These are phyloP conservation scores for Vanderwaltozyma verrucispora DNA, from an alignment of 805 yeast genomes.

Conservation along the genomic window DNA sequence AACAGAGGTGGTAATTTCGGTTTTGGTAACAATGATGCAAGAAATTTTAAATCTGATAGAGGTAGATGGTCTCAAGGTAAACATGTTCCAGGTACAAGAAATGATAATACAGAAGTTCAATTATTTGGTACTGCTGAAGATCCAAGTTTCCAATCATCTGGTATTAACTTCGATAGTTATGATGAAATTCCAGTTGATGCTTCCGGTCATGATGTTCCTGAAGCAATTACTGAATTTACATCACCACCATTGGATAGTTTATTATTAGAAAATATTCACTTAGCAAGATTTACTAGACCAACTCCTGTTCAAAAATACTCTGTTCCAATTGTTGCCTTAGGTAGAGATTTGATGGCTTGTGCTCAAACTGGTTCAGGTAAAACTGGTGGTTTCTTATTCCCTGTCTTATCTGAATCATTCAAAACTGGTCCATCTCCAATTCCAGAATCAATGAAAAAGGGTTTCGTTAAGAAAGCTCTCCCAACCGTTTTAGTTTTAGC, in stretches of 20 bases:
- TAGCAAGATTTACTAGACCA: slow-evolving; percentile 89
- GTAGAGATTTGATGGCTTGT: slow-evolving; percentile 94
- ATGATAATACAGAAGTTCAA: slow-evolving; percentile 62
- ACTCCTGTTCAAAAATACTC: slow-evolving; percentile 96
- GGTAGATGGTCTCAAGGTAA: slow-evolving; percentile 84
- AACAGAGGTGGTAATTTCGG: slow-evolving; percentile 30
- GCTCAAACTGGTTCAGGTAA: slow-evolving; percentile 99
- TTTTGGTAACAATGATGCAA: slow-evolving; percentile 19
- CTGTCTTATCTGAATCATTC: slow-evolving; percentile 87
- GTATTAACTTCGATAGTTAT: slow-evolving; percentile 97
- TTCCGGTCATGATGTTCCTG: slow-evolving; percentile 89
- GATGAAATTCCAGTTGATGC: slow-evolving; percentile 99
- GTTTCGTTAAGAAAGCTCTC: slow-evolving; percentile 64
- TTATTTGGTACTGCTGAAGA: slow-evolving; percentile 70
- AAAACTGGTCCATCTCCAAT: slow-evolving; percentile 71
- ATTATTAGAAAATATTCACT: slow-evolving; percentile 73
- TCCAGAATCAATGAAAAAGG: slow-evolving; percentile 30
- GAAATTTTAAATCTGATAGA: slow-evolving; percentile 37
- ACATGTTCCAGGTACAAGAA: slow-evolving; percentile 72
- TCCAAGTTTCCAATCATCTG: slow-evolving; percentile 74
- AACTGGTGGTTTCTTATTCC: slow-evolving; percentile 99
- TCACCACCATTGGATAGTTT: slow-evolving; percentile 85
- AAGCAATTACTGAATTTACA: slow-evolving; percentile 78
- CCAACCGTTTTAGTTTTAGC: slow-evolving; percentile 96
- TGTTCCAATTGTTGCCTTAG: slow-evolving; percentile 79